phyloP scores from a whole-genome alignment of 208 protist species.

The Zelonia costaricensis region DNA sequence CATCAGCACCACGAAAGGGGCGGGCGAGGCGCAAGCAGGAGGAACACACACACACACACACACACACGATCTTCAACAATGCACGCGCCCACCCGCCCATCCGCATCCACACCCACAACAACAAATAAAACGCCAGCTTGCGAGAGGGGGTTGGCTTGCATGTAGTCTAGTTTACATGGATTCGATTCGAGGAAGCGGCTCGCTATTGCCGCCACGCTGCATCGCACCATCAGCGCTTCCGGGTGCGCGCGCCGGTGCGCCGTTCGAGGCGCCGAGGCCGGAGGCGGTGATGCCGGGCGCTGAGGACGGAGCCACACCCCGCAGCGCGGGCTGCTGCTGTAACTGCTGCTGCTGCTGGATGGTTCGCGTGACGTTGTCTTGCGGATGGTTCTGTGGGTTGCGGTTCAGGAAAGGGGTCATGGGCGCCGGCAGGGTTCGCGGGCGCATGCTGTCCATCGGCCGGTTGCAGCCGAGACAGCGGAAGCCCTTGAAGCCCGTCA shows the following conservation, averaged over 20 bases:
- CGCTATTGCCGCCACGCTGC: constrained; percentile 31
- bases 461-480: constrained; percentile 90
- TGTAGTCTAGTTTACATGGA: constrained; percentile 1
- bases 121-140: no score
- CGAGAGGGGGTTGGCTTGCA: no score
- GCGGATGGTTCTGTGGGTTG: constrained; percentile 67
- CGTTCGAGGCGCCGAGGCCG: not conserved
- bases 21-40: no score
- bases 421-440: constrained; percentile 53
- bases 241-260: no score
- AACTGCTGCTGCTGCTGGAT: constrained; percentile 68
- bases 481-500: constrained; percentile 87
- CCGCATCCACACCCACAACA: no score
- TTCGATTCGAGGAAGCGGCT: constrained; percentile 29
- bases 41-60: constrained; percentile 4
- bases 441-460: constrained; percentile 76
- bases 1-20: no score
- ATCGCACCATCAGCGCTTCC: constrained; percentile 12
- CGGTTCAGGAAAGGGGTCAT: constrained; percentile 80
- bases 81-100: not conserved
- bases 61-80: not conserved
- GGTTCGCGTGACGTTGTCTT: constrained; percentile 63
- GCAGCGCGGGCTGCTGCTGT: constrained; percentile 6
- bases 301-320: not conserved
- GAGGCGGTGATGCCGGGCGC: not conserved